Evolutionary conservation across 2,329 filamentous ascomycete genomes (phyloP), one percentile per base, ranked within the genome.

Genomic region (Cercospora sp.): DNA sequence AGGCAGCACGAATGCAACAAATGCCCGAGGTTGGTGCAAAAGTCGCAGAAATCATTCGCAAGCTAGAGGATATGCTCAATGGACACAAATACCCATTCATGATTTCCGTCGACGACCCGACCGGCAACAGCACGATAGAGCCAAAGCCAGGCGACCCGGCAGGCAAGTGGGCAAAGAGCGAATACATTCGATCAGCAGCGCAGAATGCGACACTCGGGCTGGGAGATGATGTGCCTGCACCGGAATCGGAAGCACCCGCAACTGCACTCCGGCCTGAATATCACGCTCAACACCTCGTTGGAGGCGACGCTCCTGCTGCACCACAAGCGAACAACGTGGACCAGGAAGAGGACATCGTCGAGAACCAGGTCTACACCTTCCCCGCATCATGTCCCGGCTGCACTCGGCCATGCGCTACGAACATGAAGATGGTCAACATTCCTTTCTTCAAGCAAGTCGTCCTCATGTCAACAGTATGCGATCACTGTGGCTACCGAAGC

Each of bases 391-490:
- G 95, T 80, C 95, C 95, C 0, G 94, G 92, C 70, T 99, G 95
- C 84, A 89, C 90, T 77, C 91, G 91, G 80, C 83, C 88, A 4
- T 97, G 94, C 81, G 89, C 89, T 3, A 97, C 96, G 9, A 94
- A 97, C 81, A 97, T 97, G 93, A 97, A 97, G 84, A 97, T 97
- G 90, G 93, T 98, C 66, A 93, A 97, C 76, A 97, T 99, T 70
- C 95, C 95, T 0, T 91, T 97, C 82, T 99, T 99, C 84, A 97
- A 97, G 82, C 92, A 98, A 78, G 95, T 99, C 3, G 90, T 97
- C 49, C 86, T 99, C 75, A 98, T 97, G 92, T 94, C 90, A 74
- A 98, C 94, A 2, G 90, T 93, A 30, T 99, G 95, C 81, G 90
- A 94, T 30, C 86, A 90, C 79, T 99, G 95, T 79, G 94, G 94